Base-by-base conservation (phyloP, 768 basidiomycete species). In the Collybiopsis confluens region DNA sequence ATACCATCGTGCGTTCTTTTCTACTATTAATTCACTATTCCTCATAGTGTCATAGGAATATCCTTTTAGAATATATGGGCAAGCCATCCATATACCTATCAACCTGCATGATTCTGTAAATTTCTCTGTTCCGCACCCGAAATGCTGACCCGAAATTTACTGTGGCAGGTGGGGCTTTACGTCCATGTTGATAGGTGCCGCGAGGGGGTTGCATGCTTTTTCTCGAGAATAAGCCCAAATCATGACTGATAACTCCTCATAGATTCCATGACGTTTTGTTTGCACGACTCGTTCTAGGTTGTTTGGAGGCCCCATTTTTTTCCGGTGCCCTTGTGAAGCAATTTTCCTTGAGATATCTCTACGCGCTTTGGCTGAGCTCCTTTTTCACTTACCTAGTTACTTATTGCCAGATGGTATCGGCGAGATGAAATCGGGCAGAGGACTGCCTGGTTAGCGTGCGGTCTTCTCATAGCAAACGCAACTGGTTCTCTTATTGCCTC, bases 401-500 rank as follows among this genome's bases (percentile, higher is more conserved):
- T 68, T 84, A 27, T 83, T 81, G 1, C 82, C 80, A 63, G 83
- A 37, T 48, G 88, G 90, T 91, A 91, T 71, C 88, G 74, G 54
- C 78, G 80, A 42, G 74, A 73, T 27, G 90, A 92, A 62, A 72
- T 92, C 40, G 88, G 86, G 35, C 70, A 82, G 48, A 74, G 88
- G 50, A 86, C 79, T 10, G 85, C 88, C 6, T 63, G 86, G 41
- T 72, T 91, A 36, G 79, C 78, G 33, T 88, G 87, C 57, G 90
- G 90, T 20, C 82, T 77, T 59, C 72, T 92, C 21, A 82, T 91
- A 52, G 83, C 81, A 50, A 93, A 92, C 72, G 90, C 90, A 0
- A 90, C 92, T 63, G 90, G 90, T 4, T 77, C 88, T 1, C 70
- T 92, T 9, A 78, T 92, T 47, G 88, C 90, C 10, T 86, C 88